Evolutionary conservation across 371 early-diverging fungal genomes (phyloP).

Genomic region (Gilbertella persicaria): DNA sequence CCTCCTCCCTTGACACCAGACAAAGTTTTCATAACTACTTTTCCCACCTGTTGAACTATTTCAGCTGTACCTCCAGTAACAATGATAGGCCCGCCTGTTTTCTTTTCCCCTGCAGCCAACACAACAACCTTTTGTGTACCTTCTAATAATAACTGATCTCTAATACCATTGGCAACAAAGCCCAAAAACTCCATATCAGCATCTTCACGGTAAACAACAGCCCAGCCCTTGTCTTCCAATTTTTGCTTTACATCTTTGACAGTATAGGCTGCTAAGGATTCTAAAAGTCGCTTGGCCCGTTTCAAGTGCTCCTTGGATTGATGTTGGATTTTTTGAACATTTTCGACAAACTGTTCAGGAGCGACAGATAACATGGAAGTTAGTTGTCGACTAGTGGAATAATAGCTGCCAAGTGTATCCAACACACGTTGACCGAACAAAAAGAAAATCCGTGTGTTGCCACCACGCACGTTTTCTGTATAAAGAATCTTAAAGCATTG

Average conservation of each 20-base stretch:
- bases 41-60: constrained; percentile 47
- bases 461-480: constrained; percentile 71
- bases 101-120: constrained; percentile 52
- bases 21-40: constrained; percentile 34
- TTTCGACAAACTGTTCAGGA: constrained; percentile 63
- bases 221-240: constrained; percentile 30
- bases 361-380: constrained; percentile 56
- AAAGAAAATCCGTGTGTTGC: constrained; percentile 69
- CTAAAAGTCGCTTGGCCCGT: constrained; percentile 45
- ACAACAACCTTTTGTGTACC: constrained; percentile 37
- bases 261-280: constrained; percentile 52
- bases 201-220: constrained; percentile 56
- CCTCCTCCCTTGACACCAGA: constrained; percentile 64
- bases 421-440: constrained; percentile 67
- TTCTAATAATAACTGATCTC: constrained; percentile 29
- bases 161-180: constrained; percentile 13
- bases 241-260: constrained; percentile 37
- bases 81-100: constrained; percentile 57
- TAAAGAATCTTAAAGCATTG: constrained; percentile 66
- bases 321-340: constrained; percentile 47
- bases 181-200: constrained; percentile 63
- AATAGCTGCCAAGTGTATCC: constrained; percentile 43
- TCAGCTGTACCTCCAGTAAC: constrained; percentile 47
- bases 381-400: constrained; percentile 52
- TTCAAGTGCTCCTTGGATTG: constrained; percentile 43